Percentiles rank a stretch among this genome's conserved stretches.
Evolutionary conservation across 306 rosid genomes (phyloP).

Genomic region (Carpinus fangiana): DNA sequence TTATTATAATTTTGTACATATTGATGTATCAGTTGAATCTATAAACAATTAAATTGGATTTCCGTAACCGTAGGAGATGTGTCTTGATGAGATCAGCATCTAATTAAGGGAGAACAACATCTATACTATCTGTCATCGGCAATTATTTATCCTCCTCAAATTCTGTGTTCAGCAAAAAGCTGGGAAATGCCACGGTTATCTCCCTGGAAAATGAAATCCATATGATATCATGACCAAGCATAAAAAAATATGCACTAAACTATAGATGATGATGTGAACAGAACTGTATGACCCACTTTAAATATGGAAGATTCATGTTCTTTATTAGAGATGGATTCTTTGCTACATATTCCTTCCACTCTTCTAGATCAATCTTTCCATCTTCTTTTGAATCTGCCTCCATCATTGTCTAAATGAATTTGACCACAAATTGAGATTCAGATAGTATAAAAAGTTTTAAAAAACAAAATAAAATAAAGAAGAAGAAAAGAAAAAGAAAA

Average conservation of each 20-base stretch:
- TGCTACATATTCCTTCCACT: conserved; percentile 60
- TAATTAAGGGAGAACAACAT: not conserved
- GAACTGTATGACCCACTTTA: conserved; percentile 47
- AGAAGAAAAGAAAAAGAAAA: not conserved
- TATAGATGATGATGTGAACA: not conserved
- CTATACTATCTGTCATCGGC: not conserved
- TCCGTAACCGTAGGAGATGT: not conserved
- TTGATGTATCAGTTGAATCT: too few relatives aligned
- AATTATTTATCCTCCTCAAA: conserved; percentile 42
- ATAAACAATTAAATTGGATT: too few relatives aligned
- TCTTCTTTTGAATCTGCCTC: conserved; percentile 72
- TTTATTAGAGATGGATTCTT: conserved; percentile 61
- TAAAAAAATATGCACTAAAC: not conserved
- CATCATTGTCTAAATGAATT: conserved; percentile 45
- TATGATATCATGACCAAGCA: not conserved
- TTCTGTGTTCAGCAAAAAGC: conserved; percentile 55
- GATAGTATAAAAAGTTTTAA: conserved; percentile 6
- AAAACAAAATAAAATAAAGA: not conserved
- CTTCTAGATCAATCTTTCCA: conserved; percentile 67
- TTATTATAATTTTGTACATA: too few relatives aligned
- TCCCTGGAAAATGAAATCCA: conserved; percentile 17
- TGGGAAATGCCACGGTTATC: conserved; percentile 73
- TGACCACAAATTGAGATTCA: not conserved
- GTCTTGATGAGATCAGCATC: not conserved
- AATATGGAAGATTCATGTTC: conserved; percentile 71